Percentiles rank a stretch among this genome's conserved stretches.
phyloP scores from a whole-genome alignment of 139 green algal genomes.

The Chlorella sorokiniana region DNA sequence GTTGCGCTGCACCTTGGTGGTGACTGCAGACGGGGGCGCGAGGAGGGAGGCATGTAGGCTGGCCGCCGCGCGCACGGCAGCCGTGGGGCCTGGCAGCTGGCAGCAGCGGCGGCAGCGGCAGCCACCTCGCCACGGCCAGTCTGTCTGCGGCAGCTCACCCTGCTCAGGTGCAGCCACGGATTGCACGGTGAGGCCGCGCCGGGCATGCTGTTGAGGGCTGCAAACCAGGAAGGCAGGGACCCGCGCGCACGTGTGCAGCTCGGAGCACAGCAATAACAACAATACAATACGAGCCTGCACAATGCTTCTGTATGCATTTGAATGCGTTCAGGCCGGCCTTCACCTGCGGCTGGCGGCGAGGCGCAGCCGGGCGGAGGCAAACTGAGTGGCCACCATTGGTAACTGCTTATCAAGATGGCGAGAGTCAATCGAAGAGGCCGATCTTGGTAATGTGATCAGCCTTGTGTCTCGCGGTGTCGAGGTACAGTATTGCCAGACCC shows the following conservation, averaged over 20 bases:
- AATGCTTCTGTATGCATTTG: too few relatives aligned
- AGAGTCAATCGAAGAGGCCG: not conserved
- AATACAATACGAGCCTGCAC: too few relatives aligned
- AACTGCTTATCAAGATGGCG: not conserved
- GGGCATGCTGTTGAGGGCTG: constrained; percentile 9
- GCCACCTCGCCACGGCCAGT: not conserved
- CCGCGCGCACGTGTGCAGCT: not conserved
- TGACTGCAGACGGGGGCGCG: constrained; percentile 30
- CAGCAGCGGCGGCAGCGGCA: not conserved
- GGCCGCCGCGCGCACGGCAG: not conserved
- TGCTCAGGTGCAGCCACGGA: constrained; percentile 36
- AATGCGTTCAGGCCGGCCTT: too few relatives aligned
- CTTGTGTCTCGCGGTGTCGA: too few relatives aligned
- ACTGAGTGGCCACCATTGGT: constrained; percentile 21
- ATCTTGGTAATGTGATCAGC: too few relatives aligned
- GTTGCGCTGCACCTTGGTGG: constrained; percentile 79
- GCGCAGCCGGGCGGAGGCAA: constrained; percentile 3
- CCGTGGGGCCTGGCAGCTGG: not conserved
- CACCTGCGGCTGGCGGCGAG: constrained; percentile 9
- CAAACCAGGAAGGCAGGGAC: too few relatives aligned
- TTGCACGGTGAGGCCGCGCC: constrained; percentile 19
- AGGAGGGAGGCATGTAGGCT: not conserved
- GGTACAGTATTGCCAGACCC: too few relatives aligned
- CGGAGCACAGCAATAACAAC: not conserved
- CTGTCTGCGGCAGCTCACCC: not conserved